phyloP scores from a whole-genome alignment of 768 basidiomycete genomes.

The Lactarius pseudohatsudake region DNA sequence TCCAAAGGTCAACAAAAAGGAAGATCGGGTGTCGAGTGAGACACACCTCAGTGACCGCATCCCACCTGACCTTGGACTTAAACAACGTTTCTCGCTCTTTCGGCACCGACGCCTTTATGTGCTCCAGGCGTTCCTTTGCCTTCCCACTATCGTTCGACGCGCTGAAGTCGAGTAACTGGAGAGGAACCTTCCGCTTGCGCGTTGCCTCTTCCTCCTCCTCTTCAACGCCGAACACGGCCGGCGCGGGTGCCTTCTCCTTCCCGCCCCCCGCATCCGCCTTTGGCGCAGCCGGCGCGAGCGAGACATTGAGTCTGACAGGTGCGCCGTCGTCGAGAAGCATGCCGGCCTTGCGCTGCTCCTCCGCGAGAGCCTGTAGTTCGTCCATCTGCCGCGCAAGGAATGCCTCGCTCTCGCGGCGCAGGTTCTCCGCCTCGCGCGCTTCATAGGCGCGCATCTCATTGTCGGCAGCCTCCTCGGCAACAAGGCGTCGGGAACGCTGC shows the following conservation, averaged over 20 bases:
- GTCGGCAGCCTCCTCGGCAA: constrained; percentile 81
- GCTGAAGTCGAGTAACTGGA: constrained; percentile 90
- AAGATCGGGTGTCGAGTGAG: constrained; percentile 1
- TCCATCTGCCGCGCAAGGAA: constrained; percentile 95
- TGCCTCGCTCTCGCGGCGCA: constrained; percentile 87
- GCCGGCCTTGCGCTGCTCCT: constrained; percentile 88
- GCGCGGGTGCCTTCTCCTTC: constrained; percentile 43
- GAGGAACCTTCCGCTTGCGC: constrained; percentile 78
- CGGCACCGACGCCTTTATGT: constrained; percentile 72
- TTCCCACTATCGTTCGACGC: constrained; percentile 78
- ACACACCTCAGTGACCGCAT: constrained; percentile 83
- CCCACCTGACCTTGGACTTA: constrained; percentile 88
- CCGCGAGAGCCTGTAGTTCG: constrained; percentile 89
- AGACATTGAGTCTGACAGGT: constrained; percentile 83
- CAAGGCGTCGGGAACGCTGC: constrained; percentile 64
- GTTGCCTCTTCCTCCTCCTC: constrained; percentile 82
- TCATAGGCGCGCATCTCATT: constrained; percentile 79
- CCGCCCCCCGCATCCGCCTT: constrained; percentile 41
- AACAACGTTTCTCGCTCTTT: constrained; percentile 75
- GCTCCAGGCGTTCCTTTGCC: constrained; percentile 75
- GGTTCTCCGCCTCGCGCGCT: constrained; percentile 81
- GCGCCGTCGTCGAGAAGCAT: constrained; percentile 89
- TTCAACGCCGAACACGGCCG: constrained; percentile 74
- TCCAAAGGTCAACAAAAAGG: constrained; percentile 27
- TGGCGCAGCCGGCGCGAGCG: constrained; percentile 51